These are phyloP conservation scores for Achlya hypogyna DNA, from an alignment of 352 stramenopile genomes.

Conservation along the genomic window DNA sequence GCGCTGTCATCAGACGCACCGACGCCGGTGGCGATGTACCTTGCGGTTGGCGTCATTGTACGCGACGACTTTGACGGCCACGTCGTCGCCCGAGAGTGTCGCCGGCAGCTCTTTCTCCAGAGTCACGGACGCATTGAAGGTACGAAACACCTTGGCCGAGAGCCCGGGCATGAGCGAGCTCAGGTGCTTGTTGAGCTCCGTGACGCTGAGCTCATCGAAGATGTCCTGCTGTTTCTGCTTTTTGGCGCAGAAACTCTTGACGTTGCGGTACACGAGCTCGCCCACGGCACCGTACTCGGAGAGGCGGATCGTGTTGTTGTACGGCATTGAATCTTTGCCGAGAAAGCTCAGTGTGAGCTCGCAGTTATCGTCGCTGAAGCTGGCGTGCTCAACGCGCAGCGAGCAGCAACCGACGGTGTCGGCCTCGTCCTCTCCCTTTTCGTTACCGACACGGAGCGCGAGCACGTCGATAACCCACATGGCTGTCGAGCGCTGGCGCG, in stretches of 20 bases:
- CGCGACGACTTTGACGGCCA: conserved; percentile 89
- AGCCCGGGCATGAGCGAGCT: conserved; percentile 98
- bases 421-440: conserved; percentile 98
- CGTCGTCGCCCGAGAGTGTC: conserved; percentile 47
- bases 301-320: conserved; percentile 99
- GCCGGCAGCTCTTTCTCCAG: conserved; percentile 94
- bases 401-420: conserved; percentile 99
- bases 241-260: conserved; percentile 94
- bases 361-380: conserved; percentile 89
- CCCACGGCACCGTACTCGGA: conserved; percentile 84
- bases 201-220: conserved; percentile 94
- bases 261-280: conserved; percentile 91
- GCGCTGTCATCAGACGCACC: not conserved
- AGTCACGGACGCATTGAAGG: conserved; percentile 99
- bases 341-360: conserved; percentile 98
- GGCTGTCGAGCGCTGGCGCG: conserved; percentile 93
- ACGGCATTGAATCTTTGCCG: conserved; percentile 99
- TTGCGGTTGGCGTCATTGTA: conserved; percentile 99
- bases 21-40: conserved; percentile 5
- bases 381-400: conserved; percentile 97
- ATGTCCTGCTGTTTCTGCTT: conserved; percentile 96
- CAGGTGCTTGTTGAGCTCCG: conserved; percentile 97
- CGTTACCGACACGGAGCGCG: conserved; percentile 98
- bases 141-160: conserved; percentile 99
- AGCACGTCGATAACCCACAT: conserved; percentile 99